Percentiles rank a stretch among this genome's conserved stretches.
These are phyloP conservation scores for Protea cynaroides DNA, from an alignment of 164 flowering plant genomes.

Conservation along the genomic window DNA sequence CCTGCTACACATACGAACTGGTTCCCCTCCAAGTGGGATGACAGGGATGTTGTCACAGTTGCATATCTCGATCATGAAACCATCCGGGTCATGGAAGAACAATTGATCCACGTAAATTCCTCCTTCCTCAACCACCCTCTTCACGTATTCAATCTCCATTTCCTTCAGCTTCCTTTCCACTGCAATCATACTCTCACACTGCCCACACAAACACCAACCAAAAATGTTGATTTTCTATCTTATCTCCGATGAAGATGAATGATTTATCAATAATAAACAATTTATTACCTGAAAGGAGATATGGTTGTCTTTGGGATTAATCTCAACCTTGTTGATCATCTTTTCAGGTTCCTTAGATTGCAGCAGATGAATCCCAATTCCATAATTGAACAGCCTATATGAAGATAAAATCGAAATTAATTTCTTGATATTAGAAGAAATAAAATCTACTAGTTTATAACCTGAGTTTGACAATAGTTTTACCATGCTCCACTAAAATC, in stretches of 20 bases:
- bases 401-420: not conserved
- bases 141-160: conserved; percentile 41
- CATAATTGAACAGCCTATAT: conserved; percentile 60
- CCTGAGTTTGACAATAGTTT: too few species aligned
- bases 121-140: conserved; percentile 58
- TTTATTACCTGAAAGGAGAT: conserved; percentile 71
- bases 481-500: conserved; percentile 85
- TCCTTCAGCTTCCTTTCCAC: conserved; percentile 69
- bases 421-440: not conserved
- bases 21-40: conserved; percentile 43
- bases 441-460: too few species aligned
- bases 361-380: conserved; percentile 70
- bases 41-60: conserved; percentile 78
- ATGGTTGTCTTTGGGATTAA: conserved; percentile 84
- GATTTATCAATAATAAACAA: too few species aligned
- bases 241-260: too few species aligned
- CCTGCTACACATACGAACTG: not conserved
- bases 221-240: not conserved
- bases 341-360: conserved; percentile 56
- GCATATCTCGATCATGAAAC: conserved; percentile 89
- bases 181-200: conserved; percentile 81
- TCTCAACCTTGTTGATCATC: conserved; percentile 36
- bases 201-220: not conserved
- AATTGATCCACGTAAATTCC: conserved; percentile 67
- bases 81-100: conserved; percentile 90